These are phyloP conservation scores for Ramularia endophylla DNA, from an alignment of 2,329 filamentous ascomycete species.

Conservation along the genomic window DNA sequence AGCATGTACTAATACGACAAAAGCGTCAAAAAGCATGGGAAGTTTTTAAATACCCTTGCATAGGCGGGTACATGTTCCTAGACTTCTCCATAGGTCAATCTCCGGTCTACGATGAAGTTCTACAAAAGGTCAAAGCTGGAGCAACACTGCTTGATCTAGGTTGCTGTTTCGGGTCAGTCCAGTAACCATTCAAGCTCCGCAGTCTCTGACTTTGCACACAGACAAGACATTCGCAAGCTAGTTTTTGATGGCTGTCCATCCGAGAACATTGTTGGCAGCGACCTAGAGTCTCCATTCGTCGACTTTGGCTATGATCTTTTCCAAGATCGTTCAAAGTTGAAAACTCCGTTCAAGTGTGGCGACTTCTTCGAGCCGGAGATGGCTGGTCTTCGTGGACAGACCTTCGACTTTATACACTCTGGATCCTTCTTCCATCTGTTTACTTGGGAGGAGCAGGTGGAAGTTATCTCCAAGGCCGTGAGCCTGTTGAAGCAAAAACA, in stretches of 20 bases:
- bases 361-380: constrained; percentile 32
- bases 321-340: constrained; percentile 28
- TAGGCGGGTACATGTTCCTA: constrained; percentile 18
- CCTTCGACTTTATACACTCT: constrained; percentile 37
- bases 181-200: too few relatives aligned
- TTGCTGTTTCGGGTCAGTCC: constrained; percentile 34
- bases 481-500: constrained; percentile 30
- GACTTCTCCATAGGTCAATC: constrained; percentile 19
- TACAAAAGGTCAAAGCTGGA: constrained; percentile 24
- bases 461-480: constrained; percentile 30
- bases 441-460: constrained; percentile 35
- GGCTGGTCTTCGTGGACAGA: constrained; percentile 32
- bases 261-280: constrained; percentile 29
- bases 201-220: too few relatives aligned
- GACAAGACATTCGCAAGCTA: constrained; percentile 36
- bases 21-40: constrained; percentile 9
- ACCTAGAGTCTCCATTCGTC: constrained; percentile 30
- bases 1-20: too few relatives aligned
- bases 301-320: constrained; percentile 37
- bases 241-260: constrained; percentile 33
- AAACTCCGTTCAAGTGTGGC: constrained; percentile 29
- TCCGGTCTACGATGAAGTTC: constrained; percentile 22
- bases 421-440: constrained; percentile 43
- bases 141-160: constrained; percentile 37
- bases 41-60: constrained; percentile 19